A percentile compares a stretch with the other conserved stretches of the same genome.
phyloP scores from a whole-genome alignment of 1,139 yeast species.

The Nematodospora anomalae region DNA sequence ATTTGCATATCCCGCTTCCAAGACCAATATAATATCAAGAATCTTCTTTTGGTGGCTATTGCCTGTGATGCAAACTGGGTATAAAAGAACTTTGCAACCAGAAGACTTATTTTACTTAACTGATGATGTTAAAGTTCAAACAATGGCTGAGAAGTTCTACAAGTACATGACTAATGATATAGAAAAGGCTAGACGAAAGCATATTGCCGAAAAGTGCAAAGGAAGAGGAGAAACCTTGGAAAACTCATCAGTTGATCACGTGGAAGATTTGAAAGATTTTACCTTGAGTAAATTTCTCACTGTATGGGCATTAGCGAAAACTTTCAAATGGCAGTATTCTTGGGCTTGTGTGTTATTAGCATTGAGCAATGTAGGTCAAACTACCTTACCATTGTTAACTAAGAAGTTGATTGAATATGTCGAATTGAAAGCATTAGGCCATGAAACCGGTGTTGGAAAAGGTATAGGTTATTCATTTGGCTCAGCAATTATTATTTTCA shows the following conservation, averaged over 20 bases:
- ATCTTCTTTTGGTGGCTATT: constrained; percentile 51
- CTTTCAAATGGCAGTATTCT: constrained; percentile 54
- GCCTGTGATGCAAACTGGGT: constrained; percentile 51
- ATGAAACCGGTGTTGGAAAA: constrained; percentile 20
- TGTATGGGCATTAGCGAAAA: constrained; percentile 48
- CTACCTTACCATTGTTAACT: constrained; percentile 50
- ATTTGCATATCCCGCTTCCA: constrained; percentile 30
- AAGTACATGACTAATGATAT: constrained; percentile 23
- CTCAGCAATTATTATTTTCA: constrained; percentile 22
- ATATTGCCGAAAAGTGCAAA: constrained; percentile 21
- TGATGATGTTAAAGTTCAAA: constrained; percentile 37
- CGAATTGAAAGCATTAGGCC: constrained; percentile 28
- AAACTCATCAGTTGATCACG: constrained; percentile 20
- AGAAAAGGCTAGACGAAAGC: constrained; percentile 20
- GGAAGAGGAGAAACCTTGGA: constrained; percentile 26
- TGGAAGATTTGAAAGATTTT: constrained; percentile 26
- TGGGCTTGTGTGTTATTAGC: constrained; percentile 39
- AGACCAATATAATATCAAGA: constrained; percentile 37
- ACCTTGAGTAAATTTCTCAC: constrained; percentile 20
- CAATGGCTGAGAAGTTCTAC: constrained; percentile 33
- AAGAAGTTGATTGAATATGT: constrained; percentile 45
- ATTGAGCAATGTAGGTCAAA: constrained; percentile 50
- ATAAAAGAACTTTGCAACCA: constrained; percentile 49
- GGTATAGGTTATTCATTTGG: constrained; percentile 36
- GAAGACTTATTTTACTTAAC: constrained; percentile 44